These are phyloP conservation scores for Macrophomina phaseolina DNA, from an alignment of 2,329 filamentous ascomycete species.

Conservation along the genomic window DNA sequence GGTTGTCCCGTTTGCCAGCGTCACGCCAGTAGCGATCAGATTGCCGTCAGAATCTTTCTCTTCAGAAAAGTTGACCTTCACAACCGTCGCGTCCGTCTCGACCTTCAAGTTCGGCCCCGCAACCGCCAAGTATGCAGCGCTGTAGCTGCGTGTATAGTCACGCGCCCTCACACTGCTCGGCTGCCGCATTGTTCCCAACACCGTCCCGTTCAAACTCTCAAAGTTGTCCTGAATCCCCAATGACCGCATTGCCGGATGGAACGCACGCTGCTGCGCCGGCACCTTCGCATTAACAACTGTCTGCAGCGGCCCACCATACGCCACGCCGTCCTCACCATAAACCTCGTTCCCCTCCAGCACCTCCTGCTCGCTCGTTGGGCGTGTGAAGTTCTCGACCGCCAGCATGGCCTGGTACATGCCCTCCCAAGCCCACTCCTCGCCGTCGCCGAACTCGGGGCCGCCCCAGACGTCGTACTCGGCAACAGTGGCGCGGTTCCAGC, in stretches of 20 bases:
- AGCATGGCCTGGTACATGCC: conserved; percentile 45
- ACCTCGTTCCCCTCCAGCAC: background rate
- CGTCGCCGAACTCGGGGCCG: conserved; percentile 34
- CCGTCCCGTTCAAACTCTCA: conserved; percentile 58
- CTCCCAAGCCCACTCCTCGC: conserved; percentile 1
- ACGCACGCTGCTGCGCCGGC: conserved; percentile 51
- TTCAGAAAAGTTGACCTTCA: conserved; percentile 45
- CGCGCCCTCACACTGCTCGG: conserved; percentile 56
- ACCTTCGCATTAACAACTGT: conserved; percentile 51
- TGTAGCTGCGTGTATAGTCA: conserved; percentile 57
- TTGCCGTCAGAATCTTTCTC: conserved; percentile 23
- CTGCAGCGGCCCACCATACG: conserved; percentile 40
- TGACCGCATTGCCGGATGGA: conserved; percentile 54
- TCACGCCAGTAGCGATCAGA: conserved; percentile 40
- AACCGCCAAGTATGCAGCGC: conserved; percentile 52
- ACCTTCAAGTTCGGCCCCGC: conserved; percentile 52
- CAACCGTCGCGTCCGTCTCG: conserved; percentile 44
- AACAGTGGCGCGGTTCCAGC: conserved; percentile 34
- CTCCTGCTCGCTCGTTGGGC: conserved; percentile 30
- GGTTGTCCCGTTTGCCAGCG: conserved; percentile 37
- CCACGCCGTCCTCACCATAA: conserved; percentile 39
- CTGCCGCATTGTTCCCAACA: conserved; percentile 58
- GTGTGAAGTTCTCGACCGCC: conserved; percentile 40
- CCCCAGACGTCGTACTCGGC: conserved; percentile 57
- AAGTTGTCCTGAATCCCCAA: conserved; percentile 50